Evolutionary conservation across 2,329 filamentous ascomycete genomes (phyloP), one percentile per base, ranked within the genome.

Genomic region (Coleophoma crateriformis): DNA sequence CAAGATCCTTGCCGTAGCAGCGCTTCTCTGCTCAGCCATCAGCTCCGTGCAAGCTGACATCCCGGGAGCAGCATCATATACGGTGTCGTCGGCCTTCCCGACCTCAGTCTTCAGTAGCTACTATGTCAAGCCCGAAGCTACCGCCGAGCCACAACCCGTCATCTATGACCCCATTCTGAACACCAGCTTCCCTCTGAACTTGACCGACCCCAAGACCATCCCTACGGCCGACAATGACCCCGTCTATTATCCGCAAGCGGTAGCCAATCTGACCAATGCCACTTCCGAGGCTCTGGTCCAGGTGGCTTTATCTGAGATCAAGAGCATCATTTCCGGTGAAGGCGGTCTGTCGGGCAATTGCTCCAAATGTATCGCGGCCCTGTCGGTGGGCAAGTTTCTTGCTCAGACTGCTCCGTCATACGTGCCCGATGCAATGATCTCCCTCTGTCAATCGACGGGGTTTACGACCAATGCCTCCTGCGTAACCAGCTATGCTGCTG

Each of bases 111-210:
- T 77, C 58, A 68, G 71, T 27, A 76, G 68, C 47, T 79, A 79
- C 57, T 74, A 74, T 55, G 62, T 70, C 48, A 66, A 68, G 17
- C 69, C 73, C 3, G 58, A 63, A 20, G 64, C 71, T 45, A 75
- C 72, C n/a, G 64, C 68, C 52, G 67, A 78, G 59, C 75, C 76
- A n/a, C 76, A 79, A 55, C 76, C 76, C 27, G 71, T 71, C 13
- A 60, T 83, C 4, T 68, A 71, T 52, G 78, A 82, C 61, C 74
- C 76, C 0, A 64, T 81, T 27, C 61, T 80, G 43, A 76, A 81
- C 54, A 68, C 72, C 53, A 80, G 75, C 2, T 82, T 71, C 50
- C 76, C 76, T 1, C 64, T 71, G 33, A 77, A 79, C 53, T 61
- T 82, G 46, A 82, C 79, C 0, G 68, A 78, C 57, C 78, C 78